Percentiles rank a stretch among this genome's conserved stretches.
Evolutionary conservation across 164 flowering plant genomes (phyloP).

Genomic region (Vitis cinerea): DNA sequence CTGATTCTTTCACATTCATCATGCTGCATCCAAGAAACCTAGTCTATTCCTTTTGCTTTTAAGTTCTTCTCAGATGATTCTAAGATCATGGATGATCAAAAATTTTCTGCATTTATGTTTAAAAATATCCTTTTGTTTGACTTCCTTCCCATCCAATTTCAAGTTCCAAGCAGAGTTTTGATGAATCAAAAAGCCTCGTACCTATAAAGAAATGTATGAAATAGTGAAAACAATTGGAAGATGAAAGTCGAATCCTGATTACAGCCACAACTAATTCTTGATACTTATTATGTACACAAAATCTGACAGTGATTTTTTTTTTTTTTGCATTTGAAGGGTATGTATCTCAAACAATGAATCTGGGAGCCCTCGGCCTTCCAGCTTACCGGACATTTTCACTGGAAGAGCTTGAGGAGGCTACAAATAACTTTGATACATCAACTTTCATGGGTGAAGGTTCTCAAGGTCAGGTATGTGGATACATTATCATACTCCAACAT

Average conservation of each 20-base stretch:
- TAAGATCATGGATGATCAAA: no score
- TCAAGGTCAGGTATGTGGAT: conserved; percentile 70
- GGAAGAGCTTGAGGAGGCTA: conserved; percentile 89
- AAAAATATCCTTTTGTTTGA: no score
- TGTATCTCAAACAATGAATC: conserved; percentile 74
- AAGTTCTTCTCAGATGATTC: no score
- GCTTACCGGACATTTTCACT: conserved; percentile 77
- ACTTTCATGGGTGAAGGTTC: conserved; percentile 89
- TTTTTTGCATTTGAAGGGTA: conserved; percentile 55
- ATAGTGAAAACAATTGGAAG: background rate
- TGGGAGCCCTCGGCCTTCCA: conserved; percentile 83
- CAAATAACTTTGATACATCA: conserved; percentile 69
- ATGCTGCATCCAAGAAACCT: no score
- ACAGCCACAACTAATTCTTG: background rate
- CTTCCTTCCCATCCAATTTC: no score
- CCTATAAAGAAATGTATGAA: background rate
- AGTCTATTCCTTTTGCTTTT: no score
- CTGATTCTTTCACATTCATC: no score
- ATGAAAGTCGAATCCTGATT: background rate
- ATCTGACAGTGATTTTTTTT: background rate
- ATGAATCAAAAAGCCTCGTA: no score
- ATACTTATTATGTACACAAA: background rate
- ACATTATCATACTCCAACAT: background rate
- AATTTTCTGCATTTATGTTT: no score
- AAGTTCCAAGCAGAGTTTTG: no score